Conservation (phyloP, 73 alveolate genomes). For the Paramecium caudatum region DNA sequence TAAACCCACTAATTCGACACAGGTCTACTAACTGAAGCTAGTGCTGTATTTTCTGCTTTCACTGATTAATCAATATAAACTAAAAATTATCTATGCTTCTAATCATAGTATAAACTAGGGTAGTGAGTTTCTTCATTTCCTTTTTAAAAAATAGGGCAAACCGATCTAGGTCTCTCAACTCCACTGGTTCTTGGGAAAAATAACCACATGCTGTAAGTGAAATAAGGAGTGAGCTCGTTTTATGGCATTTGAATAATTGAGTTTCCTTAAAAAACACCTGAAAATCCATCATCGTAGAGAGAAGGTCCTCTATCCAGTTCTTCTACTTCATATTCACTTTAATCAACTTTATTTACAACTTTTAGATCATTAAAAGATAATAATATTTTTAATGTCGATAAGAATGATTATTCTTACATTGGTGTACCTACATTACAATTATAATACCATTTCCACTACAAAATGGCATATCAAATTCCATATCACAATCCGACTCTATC, state of each 20-base stretch:
- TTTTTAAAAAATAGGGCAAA: constrained; percentile 78
- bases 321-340: constrained; percentile 40
- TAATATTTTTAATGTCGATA: constrained; percentile 27
- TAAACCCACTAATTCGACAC: constrained; percentile 81
- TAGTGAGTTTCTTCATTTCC: constrained; percentile 75
- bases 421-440: constrained; percentile 38
- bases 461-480: constrained; percentile 69
- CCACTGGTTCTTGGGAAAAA: constrained; percentile 58
- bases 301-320: constrained; percentile 63
- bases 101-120: constrained; percentile 76
- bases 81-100: constrained; percentile 59
- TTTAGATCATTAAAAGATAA: constrained; percentile 32
- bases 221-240: constrained; percentile 54
- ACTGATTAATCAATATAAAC: constrained; percentile 40
- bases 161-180: constrained; percentile 61
- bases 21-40: constrained; percentile 78
- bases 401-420: constrained; percentile 36
- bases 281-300: constrained; percentile 43
- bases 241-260: not conserved
- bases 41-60: constrained; percentile 56
- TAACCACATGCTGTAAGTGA: constrained; percentile 64
- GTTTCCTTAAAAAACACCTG: constrained; percentile 30
- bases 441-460: constrained; percentile 56
- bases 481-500: constrained; percentile 64
- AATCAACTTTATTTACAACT: constrained; percentile 50